Evolutionary conservation across 306 rosid genomes (phyloP), one percentile per base, ranked within the genome.

Genomic region (Casuarina cunninghamiana): DNA sequence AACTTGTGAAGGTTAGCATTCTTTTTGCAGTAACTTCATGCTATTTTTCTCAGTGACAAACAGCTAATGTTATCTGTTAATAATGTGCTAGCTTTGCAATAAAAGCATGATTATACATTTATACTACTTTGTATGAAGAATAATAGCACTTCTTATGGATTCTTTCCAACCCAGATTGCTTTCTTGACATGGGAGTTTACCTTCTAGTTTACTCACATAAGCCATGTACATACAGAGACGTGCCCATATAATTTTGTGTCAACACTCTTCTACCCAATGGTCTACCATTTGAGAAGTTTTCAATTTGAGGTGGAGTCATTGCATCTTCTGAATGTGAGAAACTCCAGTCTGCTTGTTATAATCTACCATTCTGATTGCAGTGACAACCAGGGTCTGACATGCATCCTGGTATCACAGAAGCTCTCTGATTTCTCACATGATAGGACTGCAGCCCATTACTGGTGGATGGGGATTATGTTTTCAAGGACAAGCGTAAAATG

Each of bases 1-100:
- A 92, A 89, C 97, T 95, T 78, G 96, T 97, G 3, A 95, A 95
- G 97, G 98, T 95, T 74, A 76, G 86, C 66, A 81, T 79, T 76
- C 37, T 79, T 41, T 26, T 55, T 38, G 10, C 46, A 38, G 19
- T 63, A 15, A 1, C 3, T 5, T 38, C 11, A 9, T 9, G 3
- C 10, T 57, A 7, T 19, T 39, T 63, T 63, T 63, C 39, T 63
- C 1, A 38, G n/a, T 63, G 69, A 13, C 13, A 54, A 63, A 63
- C 7, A 37, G 39, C 44, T 38, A 9, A 2, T 2, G 44, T 37
- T 38, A 37, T 63, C 69, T 63, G 46, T 63, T 15, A 63, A 39
- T 15, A 39, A 37, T 39, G 21, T 38, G 38, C 69, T 63, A 38
- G 46, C 69, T 63, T 63, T 63, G 2, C 13, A 63, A 63, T 37